phyloP scores from a whole-genome alignment of 208 protist species.

The Willaertia magna region DNA sequence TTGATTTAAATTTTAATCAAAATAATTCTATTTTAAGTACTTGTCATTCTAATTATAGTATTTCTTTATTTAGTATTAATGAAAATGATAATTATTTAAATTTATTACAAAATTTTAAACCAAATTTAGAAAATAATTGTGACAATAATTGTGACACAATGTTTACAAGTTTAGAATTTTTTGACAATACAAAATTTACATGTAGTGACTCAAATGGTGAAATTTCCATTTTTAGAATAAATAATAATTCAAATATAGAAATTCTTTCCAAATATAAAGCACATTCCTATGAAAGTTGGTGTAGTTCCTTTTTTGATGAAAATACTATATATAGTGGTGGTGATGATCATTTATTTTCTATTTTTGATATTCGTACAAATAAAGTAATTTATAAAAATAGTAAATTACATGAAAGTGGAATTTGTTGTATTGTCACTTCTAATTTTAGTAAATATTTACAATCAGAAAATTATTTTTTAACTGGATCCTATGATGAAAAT shows the following conservation, averaged over 20 bases:
- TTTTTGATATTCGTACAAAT: background rate
- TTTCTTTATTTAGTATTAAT: background rate
- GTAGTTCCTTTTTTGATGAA: background rate
- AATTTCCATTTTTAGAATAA: background rate
- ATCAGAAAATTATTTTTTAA: too few relatives aligned
- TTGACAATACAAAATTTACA: background rate
- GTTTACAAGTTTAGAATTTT: background rate
- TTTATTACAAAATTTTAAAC: too few relatives aligned
- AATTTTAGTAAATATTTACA: background rate
- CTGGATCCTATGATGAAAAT: background rate
- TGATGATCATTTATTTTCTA: background rate
- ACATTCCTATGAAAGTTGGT: background rate
- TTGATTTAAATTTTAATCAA: background rate
- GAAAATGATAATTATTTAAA: background rate
- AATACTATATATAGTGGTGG: background rate
- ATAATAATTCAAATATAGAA: too few relatives aligned
- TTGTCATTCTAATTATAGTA: background rate
- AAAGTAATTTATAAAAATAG: background rate
- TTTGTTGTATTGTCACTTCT: background rate
- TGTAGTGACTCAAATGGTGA: background rate
- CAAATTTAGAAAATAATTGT: background rate
- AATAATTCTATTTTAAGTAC: background rate
- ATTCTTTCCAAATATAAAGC: background rate
- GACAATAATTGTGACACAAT: background rate
- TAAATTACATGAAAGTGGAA: background rate